Evolutionary conservation across 2,329 filamentous ascomycete genomes (phyloP).

Genomic region (Lecanosticta acicola): DNA sequence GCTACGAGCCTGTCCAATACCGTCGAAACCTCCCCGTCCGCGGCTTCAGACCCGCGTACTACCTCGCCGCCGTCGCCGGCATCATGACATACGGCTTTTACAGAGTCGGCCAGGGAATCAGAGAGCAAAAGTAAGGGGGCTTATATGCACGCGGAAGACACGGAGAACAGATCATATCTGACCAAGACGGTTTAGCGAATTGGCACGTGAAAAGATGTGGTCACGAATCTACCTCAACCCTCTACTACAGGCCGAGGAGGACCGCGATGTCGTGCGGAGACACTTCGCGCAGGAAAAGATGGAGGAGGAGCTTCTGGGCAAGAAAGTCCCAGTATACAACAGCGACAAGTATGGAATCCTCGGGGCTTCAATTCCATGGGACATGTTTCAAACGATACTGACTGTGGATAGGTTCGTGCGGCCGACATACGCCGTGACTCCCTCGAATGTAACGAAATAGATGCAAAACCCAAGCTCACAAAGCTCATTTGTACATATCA

Average conservation of each 20-base stretch:
- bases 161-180: slow-evolving; percentile 13
- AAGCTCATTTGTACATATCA: slow-evolving; percentile 1
- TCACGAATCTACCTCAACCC: slow-evolving; percentile 90
- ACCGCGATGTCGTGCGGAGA: slow-evolving; percentile 86
- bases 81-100: slow-evolving; percentile 91
- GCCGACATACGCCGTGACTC: slow-evolving; percentile 71
- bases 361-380: neutral
- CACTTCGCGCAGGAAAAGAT: slow-evolving; percentile 80
- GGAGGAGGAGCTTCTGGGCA: slow-evolving; percentile 84
- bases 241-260: slow-evolving; percentile 89
- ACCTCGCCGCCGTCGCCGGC: slow-evolving; percentile 69
- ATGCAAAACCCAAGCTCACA: neutral
- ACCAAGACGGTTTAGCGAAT: slow-evolving; percentile 70
- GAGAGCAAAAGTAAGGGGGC: slow-evolving; percentile 73
- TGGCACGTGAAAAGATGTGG: slow-evolving; percentile 97
- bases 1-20: slow-evolving; percentile 96
- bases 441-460: slow-evolving; percentile 55
- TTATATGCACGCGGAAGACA: neutral
- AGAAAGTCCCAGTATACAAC: slow-evolving; percentile 80
- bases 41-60: slow-evolving; percentile 77
- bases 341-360: slow-evolving; percentile 64
- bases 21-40: slow-evolving; percentile 92
- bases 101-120: slow-evolving; percentile 71
- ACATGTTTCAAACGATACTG: slow-evolving; percentile 3
- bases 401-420: slow-evolving; percentile 61